phyloP scores from a whole-genome alignment of 2,329 filamentous ascomycete species.

The Aureobasidium sp. region DNA sequence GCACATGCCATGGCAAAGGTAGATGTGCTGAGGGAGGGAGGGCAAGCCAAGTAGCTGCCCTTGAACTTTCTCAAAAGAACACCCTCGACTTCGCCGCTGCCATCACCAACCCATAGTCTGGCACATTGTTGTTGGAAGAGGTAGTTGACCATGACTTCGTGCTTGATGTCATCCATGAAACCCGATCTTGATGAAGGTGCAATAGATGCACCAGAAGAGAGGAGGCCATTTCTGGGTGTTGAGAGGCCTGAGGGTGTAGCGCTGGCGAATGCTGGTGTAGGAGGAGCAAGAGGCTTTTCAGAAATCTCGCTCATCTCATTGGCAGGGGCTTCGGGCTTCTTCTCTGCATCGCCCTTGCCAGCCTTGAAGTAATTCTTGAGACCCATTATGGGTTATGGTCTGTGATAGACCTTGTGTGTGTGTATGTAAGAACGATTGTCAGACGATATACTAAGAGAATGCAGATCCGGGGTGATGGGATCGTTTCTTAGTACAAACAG shows the following conservation, averaged over 20 bases:
- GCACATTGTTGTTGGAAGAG: slow-evolving; percentile 73
- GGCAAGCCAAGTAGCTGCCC: slow-evolving; percentile 67
- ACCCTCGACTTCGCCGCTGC: slow-evolving; percentile 61
- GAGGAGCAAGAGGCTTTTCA: slow-evolving; percentile 31
- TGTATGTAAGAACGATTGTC: background rate
- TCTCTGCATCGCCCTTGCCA: slow-evolving; percentile 35
- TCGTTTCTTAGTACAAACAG: background rate
- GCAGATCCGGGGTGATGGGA: background rate
- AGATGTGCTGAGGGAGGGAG: slow-evolving; percentile 56
- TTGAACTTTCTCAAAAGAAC: slow-evolving; percentile 62
- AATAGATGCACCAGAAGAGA: slow-evolving; percentile 48
- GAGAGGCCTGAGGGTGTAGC: slow-evolving; percentile 32
- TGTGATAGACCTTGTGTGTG: background rate
- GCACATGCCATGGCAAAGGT: slow-evolving; percentile 58
- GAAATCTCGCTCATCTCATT: slow-evolving; percentile 22
- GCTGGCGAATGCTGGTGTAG: slow-evolving; percentile 18
- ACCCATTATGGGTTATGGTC: slow-evolving; percentile 44
- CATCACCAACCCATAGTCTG: slow-evolving; percentile 66
- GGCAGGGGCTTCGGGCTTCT: slow-evolving; percentile 19
- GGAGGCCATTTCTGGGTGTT: slow-evolving; percentile 33
- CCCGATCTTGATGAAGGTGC: slow-evolving; percentile 18
- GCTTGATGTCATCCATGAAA: slow-evolving; percentile 64
- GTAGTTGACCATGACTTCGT: slow-evolving; percentile 79
- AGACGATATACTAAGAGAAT: background rate
- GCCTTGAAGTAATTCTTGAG: slow-evolving; percentile 58